Conservation (phyloP, 2,329 filamentous ascomycete genomes). For the Fusarium albidum region DNA sequence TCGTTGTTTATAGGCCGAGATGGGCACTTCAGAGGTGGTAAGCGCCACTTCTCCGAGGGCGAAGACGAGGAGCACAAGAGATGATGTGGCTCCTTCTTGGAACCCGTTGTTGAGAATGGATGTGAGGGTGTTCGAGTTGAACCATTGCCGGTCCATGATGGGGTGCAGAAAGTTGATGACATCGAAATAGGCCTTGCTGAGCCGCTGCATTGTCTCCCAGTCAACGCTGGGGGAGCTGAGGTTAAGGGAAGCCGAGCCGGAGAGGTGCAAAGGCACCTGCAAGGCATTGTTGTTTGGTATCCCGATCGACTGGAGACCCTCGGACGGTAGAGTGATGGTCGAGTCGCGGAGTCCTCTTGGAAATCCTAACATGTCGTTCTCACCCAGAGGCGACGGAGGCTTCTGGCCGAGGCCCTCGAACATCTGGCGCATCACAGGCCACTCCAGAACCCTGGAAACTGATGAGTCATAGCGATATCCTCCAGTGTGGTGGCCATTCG, state of each 20-base stretch:
- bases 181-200: slow-evolving; percentile 65
- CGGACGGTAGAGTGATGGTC: slow-evolving; percentile 26
- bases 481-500: slow-evolving; percentile 16
- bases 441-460: slow-evolving; percentile 36
- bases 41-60: slow-evolving; percentile 66
- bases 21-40: slow-evolving; percentile 57
- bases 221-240: slow-evolving; percentile 44
- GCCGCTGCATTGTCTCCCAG: slow-evolving; percentile 58
- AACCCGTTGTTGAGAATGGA: slow-evolving; percentile 54
- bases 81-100: slow-evolving; percentile 56
- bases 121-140: slow-evolving; percentile 56
- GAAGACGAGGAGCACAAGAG: slow-evolving; percentile 64
- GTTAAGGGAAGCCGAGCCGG: slow-evolving; percentile 24
- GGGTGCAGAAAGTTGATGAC: slow-evolving; percentile 67
- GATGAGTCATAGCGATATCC: slow-evolving; percentile 42
- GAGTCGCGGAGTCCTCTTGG: slow-evolving; percentile 36
- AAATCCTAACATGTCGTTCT: slow-evolving; percentile 26
- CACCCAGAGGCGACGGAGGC: slow-evolving; percentile 24
- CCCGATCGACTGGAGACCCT: slow-evolving; percentile 34
- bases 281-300: slow-evolving; percentile 28
- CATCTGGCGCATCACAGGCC: slow-evolving; percentile 39
- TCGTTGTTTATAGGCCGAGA: slow-evolving; percentile 53
- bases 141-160: slow-evolving; percentile 64
- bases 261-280: slow-evolving; percentile 33
- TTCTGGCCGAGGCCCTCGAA: slow-evolving; percentile 39